Evolutionary conservation across 352 stramenopile genomes (phyloP).

Genomic region (Phytophthora meadii): DNA sequence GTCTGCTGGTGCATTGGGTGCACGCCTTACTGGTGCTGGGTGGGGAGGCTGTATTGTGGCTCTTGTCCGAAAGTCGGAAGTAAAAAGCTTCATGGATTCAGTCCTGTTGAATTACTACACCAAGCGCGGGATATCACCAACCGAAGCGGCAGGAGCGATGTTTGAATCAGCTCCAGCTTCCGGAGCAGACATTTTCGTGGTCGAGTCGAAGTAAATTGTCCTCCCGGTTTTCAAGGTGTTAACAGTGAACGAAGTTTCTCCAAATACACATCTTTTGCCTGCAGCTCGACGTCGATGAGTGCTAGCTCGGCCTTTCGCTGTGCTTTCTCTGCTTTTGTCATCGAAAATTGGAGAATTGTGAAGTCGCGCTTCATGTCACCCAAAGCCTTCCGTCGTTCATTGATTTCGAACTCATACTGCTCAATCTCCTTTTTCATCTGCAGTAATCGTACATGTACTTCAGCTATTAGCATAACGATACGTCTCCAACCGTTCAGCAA

Average conservation of each 20-base stretch:
- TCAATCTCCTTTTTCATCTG: constrained; percentile 66
- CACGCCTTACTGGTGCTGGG: constrained; percentile 79
- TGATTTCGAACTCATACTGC: constrained; percentile 68
- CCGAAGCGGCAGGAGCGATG: constrained; percentile 24
- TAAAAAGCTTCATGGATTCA: constrained; percentile 46
- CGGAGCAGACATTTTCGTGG: constrained; percentile 44
- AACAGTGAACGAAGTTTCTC: constrained; percentile 58
- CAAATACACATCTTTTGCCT: constrained; percentile 74
- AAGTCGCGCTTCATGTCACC: constrained; percentile 53
- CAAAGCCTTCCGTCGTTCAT: constrained; percentile 42
- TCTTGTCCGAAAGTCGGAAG: constrained; percentile 48
- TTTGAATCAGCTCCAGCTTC: constrained; percentile 40
- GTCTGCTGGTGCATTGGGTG: constrained; percentile 61
- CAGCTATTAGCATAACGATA: neutral
- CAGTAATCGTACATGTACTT: neutral
- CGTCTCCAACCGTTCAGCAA: neutral
- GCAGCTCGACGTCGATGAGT: constrained; percentile 72
- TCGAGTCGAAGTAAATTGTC: constrained; percentile 3
- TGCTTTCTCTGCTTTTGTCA: constrained; percentile 57
- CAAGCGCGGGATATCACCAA: constrained; percentile 16
- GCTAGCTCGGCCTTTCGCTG: constrained; percentile 69
- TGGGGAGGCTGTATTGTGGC: constrained; percentile 86
- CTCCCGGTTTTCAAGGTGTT: constrained; percentile 11
- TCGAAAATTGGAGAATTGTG: constrained; percentile 46
- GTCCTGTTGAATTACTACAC: constrained; percentile 49